phyloP scores from a whole-genome alignment of 306 rosid genomes.

The Erythrophleum fordii region DNA sequence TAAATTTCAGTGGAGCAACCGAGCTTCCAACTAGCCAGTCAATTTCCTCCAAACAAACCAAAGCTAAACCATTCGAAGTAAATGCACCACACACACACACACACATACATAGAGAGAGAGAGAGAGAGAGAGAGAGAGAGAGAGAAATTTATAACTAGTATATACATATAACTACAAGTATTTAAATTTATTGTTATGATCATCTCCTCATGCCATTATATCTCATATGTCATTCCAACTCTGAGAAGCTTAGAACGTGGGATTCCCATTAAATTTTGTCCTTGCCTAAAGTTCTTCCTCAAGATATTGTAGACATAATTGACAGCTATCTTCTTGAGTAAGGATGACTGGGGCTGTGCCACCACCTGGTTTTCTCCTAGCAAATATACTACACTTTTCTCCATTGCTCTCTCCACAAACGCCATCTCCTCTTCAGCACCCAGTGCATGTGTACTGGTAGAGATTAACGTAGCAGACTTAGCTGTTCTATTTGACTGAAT shows the following conservation, averaged over 20 bases:
- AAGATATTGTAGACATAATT: constrained; percentile 49
- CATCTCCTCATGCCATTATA: background rate
- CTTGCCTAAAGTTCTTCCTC: constrained; percentile 63
- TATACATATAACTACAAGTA: too few species aligned
- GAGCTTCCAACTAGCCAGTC: too few species aligned
- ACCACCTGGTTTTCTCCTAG: constrained; percentile 62
- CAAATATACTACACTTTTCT: constrained; percentile 57
- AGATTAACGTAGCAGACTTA: background rate
- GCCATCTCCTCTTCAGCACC: constrained; percentile 53
- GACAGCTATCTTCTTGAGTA: constrained; percentile 55
- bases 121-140: too few species aligned
- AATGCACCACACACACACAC: too few species aligned
- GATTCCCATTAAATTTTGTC: constrained; percentile 49
- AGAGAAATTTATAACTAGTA: too few species aligned
- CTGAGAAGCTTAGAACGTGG: constrained; percentile 56
- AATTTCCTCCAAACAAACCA: too few species aligned
- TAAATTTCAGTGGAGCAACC: too few species aligned
- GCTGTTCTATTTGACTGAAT: background rate
- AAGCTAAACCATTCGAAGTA: too few species aligned
- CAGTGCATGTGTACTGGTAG: background rate
- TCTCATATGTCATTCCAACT: constrained; percentile 42
- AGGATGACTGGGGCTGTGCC: constrained; percentile 51
- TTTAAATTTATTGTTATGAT: too few species aligned
- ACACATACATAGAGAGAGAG: too few species aligned
- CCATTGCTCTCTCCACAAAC: constrained; percentile 56